Conservation (phyloP, 1,139 yeast genomes). For the Candida smagusa region DNA sequence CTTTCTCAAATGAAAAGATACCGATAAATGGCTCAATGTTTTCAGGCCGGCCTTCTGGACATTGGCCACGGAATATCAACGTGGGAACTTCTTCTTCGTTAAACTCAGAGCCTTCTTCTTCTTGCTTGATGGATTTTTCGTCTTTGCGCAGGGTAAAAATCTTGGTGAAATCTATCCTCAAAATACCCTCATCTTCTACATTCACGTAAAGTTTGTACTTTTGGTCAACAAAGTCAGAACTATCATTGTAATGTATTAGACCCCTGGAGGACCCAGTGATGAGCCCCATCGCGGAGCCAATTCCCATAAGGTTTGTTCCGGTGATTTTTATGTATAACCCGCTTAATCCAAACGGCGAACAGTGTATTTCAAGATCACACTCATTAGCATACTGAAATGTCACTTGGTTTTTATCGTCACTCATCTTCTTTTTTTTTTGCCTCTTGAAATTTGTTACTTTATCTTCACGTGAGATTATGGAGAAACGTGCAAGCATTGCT, state of each 20-base stretch:
- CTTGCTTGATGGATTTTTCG: constrained; percentile 9
- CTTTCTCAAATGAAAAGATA: constrained; percentile 50
- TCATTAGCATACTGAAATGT: constrained; percentile 48
- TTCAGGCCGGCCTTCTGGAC: constrained; percentile 56
- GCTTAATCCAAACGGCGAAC: constrained; percentile 58
- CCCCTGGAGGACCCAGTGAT: constrained; percentile 54
- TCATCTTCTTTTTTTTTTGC: constrained; percentile 1
- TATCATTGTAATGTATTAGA: constrained; percentile 47
- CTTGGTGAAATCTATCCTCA: constrained; percentile 54
- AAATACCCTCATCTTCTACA: constrained; percentile 46
- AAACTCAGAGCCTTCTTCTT: constrained; percentile 4
- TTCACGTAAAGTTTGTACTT: constrained; percentile 53
- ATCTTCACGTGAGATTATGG: constrained; percentile 1
- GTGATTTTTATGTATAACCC: constrained; percentile 51
- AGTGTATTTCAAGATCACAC: constrained; percentile 54
- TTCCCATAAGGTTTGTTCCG: constrained; percentile 53
- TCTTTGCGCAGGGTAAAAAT: constrained; percentile 25
- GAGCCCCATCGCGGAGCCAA: constrained; percentile 59
- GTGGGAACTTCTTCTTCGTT: constrained; percentile 31
- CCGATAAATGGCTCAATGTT: constrained; percentile 56
- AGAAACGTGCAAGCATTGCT: constrained; percentile 21
- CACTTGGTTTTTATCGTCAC: constrained; percentile 17
- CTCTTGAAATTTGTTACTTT: background rate
- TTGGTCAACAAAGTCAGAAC: constrained; percentile 45
- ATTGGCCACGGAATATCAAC: constrained; percentile 48